These are phyloP conservation scores for Pleurotus cornucopiae DNA, from an alignment of 768 basidiomycete genomes.

Conservation along the genomic window DNA sequence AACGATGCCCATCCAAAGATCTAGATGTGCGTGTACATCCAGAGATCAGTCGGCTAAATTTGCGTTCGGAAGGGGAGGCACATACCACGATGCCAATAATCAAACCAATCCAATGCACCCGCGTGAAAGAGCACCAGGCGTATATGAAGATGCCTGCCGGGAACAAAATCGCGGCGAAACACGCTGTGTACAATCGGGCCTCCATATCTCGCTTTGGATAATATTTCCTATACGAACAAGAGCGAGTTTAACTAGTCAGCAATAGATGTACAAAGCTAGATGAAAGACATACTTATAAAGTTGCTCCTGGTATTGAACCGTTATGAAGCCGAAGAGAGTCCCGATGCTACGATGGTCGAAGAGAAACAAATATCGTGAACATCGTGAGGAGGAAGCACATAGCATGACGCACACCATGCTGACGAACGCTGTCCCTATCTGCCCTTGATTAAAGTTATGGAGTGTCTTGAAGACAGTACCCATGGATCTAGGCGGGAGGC, in stretches of 20 bases:
- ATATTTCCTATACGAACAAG: slow-evolving; percentile 17
- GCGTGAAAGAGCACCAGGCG: slow-evolving; percentile 54
- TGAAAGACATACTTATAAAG: slow-evolving; percentile 35
- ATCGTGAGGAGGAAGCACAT: neutral
- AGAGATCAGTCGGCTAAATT: no score
- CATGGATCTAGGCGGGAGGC: slow-evolving; percentile 33
- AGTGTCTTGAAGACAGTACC: slow-evolving; percentile 43
- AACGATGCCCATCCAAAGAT: slow-evolving; percentile 30
- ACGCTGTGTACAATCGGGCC: slow-evolving; percentile 52
- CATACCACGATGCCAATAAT: slow-evolving; percentile 43
- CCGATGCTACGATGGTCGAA: slow-evolving; percentile 33
- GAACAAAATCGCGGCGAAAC: slow-evolving; percentile 41
- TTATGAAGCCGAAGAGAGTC: slow-evolving; percentile 34
- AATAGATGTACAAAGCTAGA: neutral
- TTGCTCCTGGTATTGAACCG: slow-evolving; percentile 41
- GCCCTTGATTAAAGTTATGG: slow-evolving; percentile 45
- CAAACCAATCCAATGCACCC: slow-evolving; percentile 54
- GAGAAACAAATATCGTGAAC: neutral
- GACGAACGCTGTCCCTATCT: slow-evolving; percentile 47
- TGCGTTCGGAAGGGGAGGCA: neutral
- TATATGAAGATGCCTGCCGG: slow-evolving; percentile 61
- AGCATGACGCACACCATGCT: slow-evolving; percentile 33
- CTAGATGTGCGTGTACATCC: no score
- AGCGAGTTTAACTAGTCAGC: no score
- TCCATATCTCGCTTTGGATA: slow-evolving; percentile 30